Evolutionary conservation across 2,329 filamentous ascomycete genomes (phyloP), one percentile per base, ranked within the genome.

Genomic region (Thermoascus crustaceus): DNA sequence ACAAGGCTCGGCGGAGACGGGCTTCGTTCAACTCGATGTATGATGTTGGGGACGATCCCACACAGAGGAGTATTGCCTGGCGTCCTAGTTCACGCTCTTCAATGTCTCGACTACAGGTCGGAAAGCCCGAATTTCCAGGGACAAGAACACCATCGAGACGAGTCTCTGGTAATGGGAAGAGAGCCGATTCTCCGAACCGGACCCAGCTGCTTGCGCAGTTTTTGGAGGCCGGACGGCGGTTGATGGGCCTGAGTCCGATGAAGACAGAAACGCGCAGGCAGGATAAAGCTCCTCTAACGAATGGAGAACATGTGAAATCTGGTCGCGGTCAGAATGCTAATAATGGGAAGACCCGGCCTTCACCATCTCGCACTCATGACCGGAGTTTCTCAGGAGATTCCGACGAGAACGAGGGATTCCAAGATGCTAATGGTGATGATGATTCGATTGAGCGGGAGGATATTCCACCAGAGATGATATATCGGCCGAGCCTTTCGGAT

Each of bases 1-100:
- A 53, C 23, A 49, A 49, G 25, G 52, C 51, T 7, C 55, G 49
- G 25, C 55, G 52, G 40, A 58, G 73, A 44, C 64, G 72, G 34
- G 71, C 71, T 9, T 78, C 74, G 18, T 75, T 78, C 43, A 71
- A 69, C 45, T 66, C 65, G 16, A 60, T 66, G 30, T 59, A 66
- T 37, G 69, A 77, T 54, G 66, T 69, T 29, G 64, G 65, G 9
- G 63, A 71, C 32, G 71, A 77, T 39, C 67, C 66, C 40, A 69
- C 71, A 9, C 67, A 68, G 45, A 48, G 49, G 39, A 58, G 54
- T 40, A 45, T 55, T 13, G 40, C 48, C 11, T 53, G 60, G 36
- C 53, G 61, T 5, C 61, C 61, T 11, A 63, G 59, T 31, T 67
- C 64, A 16, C 57, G 63, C 18, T 63, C 61, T 13, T 67, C 64